These are phyloP conservation scores for Didymella lethalis DNA, from an alignment of 2,329 filamentous ascomycete genomes.

Conservation along the genomic window DNA sequence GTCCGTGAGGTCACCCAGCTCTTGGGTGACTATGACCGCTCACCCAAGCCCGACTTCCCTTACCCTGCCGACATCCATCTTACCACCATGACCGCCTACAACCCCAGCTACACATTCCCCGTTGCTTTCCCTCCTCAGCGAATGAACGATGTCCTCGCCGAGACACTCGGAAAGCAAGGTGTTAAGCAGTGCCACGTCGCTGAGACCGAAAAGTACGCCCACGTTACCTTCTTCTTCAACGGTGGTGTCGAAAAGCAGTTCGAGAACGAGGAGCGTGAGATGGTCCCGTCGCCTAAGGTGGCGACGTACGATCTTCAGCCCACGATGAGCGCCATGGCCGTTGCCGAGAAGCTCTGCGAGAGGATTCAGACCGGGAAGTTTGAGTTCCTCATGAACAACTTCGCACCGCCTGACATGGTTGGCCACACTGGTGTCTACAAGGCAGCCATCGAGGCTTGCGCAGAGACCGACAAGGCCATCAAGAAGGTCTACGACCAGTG, in stretches of 20 bases:
- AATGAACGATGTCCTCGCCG: slow-evolving; percentile 98
- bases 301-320: slow-evolving; percentile 94
- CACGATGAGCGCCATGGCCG: slow-evolving; percentile 92
- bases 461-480: slow-evolving; percentile 92
- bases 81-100: slow-evolving; percentile 99
- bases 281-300: slow-evolving; percentile 94
- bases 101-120: slow-evolving; percentile 90
- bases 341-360: slow-evolving; percentile 89
- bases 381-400: slow-evolving; percentile 99
- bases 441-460: slow-evolving; percentile 83
- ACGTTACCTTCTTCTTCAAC: slow-evolving; percentile 99
- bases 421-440: slow-evolving; percentile 98
- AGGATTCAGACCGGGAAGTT: slow-evolving; percentile 84
- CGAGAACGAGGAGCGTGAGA: slow-evolving; percentile 87
- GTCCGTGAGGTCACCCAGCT: slow-evolving; percentile 96
- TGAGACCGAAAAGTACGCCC: slow-evolving; percentile 99
- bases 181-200: slow-evolving; percentile 95
- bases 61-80: slow-evolving; percentile 89
- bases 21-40: slow-evolving; percentile 89
- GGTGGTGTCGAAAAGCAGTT: slow-evolving; percentile 97
- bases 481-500: slow-evolving; percentile 91
- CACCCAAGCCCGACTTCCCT: slow-evolving; percentile 86
- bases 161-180: slow-evolving; percentile 90
- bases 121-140: slow-evolving; percentile 92
- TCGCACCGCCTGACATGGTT: slow-evolving; percentile 98